Evolutionary conservation across 768 basidiomycete genomes (phyloP), one percentile per base, ranked within the genome.

Genomic region (Cystobasidium tubakii): DNA sequence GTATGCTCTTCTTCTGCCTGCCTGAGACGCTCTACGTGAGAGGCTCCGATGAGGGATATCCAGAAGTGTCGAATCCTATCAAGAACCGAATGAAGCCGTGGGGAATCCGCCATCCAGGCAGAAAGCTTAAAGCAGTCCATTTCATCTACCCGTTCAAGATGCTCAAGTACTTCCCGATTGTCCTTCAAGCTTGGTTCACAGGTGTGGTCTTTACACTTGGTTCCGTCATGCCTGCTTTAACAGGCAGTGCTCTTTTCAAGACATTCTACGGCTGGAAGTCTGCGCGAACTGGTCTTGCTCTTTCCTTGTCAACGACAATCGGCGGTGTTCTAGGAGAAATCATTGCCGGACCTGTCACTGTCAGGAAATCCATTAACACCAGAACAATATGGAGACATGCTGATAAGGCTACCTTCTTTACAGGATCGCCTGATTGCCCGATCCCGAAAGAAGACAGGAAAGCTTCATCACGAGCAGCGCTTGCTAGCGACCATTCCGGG

Each of bases 251-350:
- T 3, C 63, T 65, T 33, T 65, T 44, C 42, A 69, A 43, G n/a
- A 57, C 43, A 17, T 69, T 69, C 43, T 69, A 69, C 27, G 46
- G 46, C 23, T 69, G 43, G 43, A 57, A 57, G 46, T 69, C 66
- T 15, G 66, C 66, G 19, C 36, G 66, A 13, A 73, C 42, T 69
- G 70, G 70, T 23, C 62, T 73, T 23, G 54, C 42, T 13, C 70
- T 73, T 3, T 73, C 70, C 31, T 54, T 73, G 21, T 63, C 57
- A 1, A 73, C 63, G 19, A 73, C 70, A 6, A 66, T 73, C 17
- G 70, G 70, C 69, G 70, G 70, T 44, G 70, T 73, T 43, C 19
- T 46, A 21, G 70, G 70, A 23, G 70, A 73, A 27, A 44, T 73
- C 57, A 43, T 73, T 57, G 70, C 57, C 27, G 70, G 70, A 27